Base-by-base conservation (phyloP, 768 basidiomycete species). In the Lactifluus hygrophoroides region DNA sequence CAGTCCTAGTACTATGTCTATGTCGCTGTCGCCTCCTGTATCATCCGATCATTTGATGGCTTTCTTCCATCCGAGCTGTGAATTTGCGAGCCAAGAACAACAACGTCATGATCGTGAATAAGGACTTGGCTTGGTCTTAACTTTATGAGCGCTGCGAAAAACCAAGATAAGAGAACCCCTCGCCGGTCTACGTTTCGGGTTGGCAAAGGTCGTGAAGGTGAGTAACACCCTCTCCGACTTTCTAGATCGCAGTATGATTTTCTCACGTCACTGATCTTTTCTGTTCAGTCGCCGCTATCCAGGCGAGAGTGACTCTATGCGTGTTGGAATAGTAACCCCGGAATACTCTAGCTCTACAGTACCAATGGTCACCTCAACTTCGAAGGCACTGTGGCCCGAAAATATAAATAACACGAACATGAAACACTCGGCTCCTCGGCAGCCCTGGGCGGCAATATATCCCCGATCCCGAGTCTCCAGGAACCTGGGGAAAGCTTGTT, bases 1-100 rank as follows among this genome's bases (percentile, higher is more conserved):
- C 91, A 95, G 76, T 77, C 77, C 47, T 86, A 71, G 44, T 19
- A 10, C 10, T 27, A 3, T 8, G 34, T 47, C 28, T 21, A 19
- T 40, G 35, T 47, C 28, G n/a, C 27, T 16, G 21, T 23, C 37
- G 34, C 17, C n/a, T 38, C 43, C n/a, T n/a, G n/a, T n/a, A n/a
- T n/a, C 16, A 45, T 45, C 6, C 28, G 25, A 25, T 46, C 3
- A 25, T 16, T 17, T 21, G 30, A 34, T 35, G 13, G 25, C 17
- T 23, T 37, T 27, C 27, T n/a, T 30, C 28, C 7, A 27, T 27
- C 37, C 10, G 21, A 7, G 51, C 2, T 42, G 7, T 43, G 51
- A 23, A 17, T 28, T 13, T 19, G 10, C 19, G 17, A 17, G 28
- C 3, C 28, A 30, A 19, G n/a, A 6, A 19, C n/a, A 8, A 40